Evolutionary conservation across 345 rosid species (phyloP), one percentile per base, ranked within the genome.

Genomic region (Kandelia obovata): DNA sequence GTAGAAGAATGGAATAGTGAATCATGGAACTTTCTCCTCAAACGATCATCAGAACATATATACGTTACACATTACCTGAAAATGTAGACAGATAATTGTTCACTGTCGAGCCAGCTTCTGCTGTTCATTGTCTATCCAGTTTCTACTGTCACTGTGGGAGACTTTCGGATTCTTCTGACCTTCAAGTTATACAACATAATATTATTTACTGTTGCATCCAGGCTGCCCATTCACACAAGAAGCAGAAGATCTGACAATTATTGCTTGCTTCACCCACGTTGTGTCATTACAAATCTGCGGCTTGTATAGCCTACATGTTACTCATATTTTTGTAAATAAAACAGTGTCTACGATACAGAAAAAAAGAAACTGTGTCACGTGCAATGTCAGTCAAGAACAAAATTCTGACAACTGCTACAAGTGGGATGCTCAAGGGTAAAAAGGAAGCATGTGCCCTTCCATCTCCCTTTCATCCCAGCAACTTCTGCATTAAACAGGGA

Each of bases 391-490:
- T 57, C 58, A 58, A 64, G 37, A 46, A 46, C 37, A 53, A 53
- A 31, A 52, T 16, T 8, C 53, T 62, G n/a, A 20, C 16, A 2
- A 43, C 49, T 5, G 21, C 5, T 31, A 32, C 59, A 72, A 25
- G 60, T 26, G 71, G 35, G 37, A 51, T 72, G 58, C 59, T 51
- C 21, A 62, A 63, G 70, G 53, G 6, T 66, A 63, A 58, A 58
- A 32, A 32, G 20, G 2, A 17, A 3, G 27, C 21, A 26, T 31
- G 69, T 30, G 21, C 32, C 34, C 23, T 71, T 31, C 58, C 39
- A 57, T 51, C 16, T 20, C 55, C 26, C 26, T 26, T 39, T 32
- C 61, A 23, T 23, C 6, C 66, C 53, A 35, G 19, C 15, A 56
- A 39, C 27, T 8, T 23, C 0, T 49, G 51, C 35, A 49, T 10